phyloP scores from a whole-genome alignment of 2,329 filamentous ascomycete genomes.

The Arthroderma uncinatum region DNA sequence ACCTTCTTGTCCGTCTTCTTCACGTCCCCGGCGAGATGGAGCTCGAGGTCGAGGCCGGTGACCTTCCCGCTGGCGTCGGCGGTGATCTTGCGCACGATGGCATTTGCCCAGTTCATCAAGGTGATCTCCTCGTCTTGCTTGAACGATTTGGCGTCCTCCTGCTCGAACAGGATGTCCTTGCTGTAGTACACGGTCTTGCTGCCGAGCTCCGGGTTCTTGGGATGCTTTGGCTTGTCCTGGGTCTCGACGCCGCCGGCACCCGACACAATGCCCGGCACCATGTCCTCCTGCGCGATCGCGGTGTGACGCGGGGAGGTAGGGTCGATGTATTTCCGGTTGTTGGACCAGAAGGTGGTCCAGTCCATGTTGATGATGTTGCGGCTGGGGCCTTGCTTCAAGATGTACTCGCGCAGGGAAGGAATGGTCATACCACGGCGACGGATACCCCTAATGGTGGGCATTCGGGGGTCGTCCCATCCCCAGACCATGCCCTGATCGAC shows the following conservation, averaged over 20 bases:
- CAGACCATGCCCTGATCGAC: conserved; percentile 39
- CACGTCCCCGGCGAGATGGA: conserved; percentile 87
- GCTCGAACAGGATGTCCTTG: conserved; percentile 22
- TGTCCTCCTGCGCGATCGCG: conserved; percentile 20
- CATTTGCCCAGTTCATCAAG: conserved; percentile 59
- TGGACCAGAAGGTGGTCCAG: conserved; percentile 32
- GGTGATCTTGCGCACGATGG: conserved; percentile 40
- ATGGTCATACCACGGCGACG: conserved; percentile 29
- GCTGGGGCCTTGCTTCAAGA: conserved; percentile 32
- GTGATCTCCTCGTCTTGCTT: conserved; percentile 25
- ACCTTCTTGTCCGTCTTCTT: conserved; percentile 96
- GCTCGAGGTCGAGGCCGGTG: conserved; percentile 62
- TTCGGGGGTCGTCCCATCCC: conserved; percentile 43
- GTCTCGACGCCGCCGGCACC: conserved; percentile 44
- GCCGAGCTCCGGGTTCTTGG: conserved; percentile 24
- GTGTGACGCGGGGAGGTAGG: conserved; percentile 34
- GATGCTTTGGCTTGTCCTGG: conserved; percentile 29
- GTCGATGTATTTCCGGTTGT: conserved; percentile 66
- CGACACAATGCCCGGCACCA: conserved; percentile 35
- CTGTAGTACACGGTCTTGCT: conserved; percentile 25
- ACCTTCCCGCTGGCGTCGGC: conserved; percentile 46
- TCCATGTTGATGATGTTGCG: conserved; percentile 33
- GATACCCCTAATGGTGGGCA: conserved; percentile 42
- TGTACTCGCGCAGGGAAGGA: conserved; percentile 28
- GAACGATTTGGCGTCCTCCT: conserved; percentile 25